Evolutionary conservation across 306 rosid species (phyloP), one percentile per base, ranked within the genome.

Genomic region (Potentilla sterilis): DNA sequence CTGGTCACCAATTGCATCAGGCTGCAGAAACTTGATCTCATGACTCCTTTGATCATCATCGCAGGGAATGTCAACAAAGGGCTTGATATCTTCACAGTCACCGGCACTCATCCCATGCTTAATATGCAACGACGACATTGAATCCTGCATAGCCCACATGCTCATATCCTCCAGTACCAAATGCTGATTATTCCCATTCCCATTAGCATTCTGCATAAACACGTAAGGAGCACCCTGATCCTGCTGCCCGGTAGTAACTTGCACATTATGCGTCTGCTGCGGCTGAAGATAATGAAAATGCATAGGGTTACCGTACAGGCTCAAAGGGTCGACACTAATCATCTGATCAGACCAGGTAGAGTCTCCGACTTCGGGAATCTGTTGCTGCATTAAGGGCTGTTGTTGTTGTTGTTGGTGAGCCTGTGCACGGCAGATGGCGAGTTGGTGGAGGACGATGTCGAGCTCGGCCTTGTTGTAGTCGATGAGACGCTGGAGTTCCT

Each of bases 111-210:
- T 77, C 4, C 63, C 72, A 73, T 79, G 83, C 66, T 83, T 87
- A 0, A 85, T 86, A 3, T 86, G 91, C 85, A 89, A 84, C 1
- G 82, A 83, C 0, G 89, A 86, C 44, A 77, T 21, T 0, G 93
- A 82, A 13, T 83, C 88, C 46, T 91, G 92, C 75, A 87, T 78
- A 1, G 77, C 86, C 91, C 97, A 88, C 4, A 76, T 34, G 69
- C 81, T 76, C 6, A 84, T 83, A 58, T 89, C 92, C 8, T 88
- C 93, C 21, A 85, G 89, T 35, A 84, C 87, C 77, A 82, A 78
- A 82, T 72, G 46, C 0, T 66, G 63, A 0, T 22, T 5, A 0
- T 22, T 5, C 28, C 24, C 42, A 2, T 41, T 72, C 10, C 43
- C 42, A 38, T 41, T 42, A 7, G 0, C 8, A 38, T 70, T 73